Evolutionary conservation across 352 stramenopile species (phyloP).

Genomic region (Phytophthora cryptogea): DNA sequence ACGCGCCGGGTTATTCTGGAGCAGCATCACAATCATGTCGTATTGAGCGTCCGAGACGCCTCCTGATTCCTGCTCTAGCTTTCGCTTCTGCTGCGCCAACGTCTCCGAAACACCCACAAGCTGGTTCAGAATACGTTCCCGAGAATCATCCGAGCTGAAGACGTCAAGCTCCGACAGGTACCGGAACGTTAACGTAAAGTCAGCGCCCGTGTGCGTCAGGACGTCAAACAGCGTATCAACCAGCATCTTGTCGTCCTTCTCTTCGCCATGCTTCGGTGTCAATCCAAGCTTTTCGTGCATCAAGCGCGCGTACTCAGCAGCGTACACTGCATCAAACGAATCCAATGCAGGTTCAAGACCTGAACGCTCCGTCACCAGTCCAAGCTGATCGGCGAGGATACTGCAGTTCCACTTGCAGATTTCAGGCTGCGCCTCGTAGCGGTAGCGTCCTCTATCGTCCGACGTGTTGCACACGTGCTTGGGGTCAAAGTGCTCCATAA

Average conservation of each 20-base stretch:
- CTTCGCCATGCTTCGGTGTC: constrained; percentile 17
- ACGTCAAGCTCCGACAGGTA: constrained; percentile 49
- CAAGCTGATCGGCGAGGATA: constrained; percentile 70
- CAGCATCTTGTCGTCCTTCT: constrained; percentile 50
- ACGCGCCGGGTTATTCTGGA: constrained; percentile 61
- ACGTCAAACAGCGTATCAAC: constrained; percentile 62
- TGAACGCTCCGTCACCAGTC: constrained; percentile 42
- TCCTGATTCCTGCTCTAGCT: constrained; percentile 34
- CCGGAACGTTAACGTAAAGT: constrained; percentile 84
- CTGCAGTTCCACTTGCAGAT: constrained; percentile 89
- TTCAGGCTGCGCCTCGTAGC: constrained; percentile 80
- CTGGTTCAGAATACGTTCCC: constrained; percentile 37
- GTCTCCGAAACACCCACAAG: constrained; percentile 74
- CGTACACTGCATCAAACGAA: constrained; percentile 53
- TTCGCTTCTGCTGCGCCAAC: constrained; percentile 66
- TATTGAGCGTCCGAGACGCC: constrained; percentile 80
- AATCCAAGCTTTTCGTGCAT: constrained; percentile 80
- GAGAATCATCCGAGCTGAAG: constrained; percentile 32
- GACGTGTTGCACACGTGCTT: constrained; percentile 85
- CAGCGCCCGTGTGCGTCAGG: constrained; percentile 62
- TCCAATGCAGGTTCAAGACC: constrained; percentile 35
- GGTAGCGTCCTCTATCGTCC: constrained; percentile 79
- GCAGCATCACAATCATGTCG: constrained; percentile 63
- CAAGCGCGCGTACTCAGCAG: constrained; percentile 55
- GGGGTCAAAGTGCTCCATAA: constrained; percentile 91